Conservation (phyloP, 176 grass and related monocot genomes). For the Ampelocalamus luodianensis region DNA sequence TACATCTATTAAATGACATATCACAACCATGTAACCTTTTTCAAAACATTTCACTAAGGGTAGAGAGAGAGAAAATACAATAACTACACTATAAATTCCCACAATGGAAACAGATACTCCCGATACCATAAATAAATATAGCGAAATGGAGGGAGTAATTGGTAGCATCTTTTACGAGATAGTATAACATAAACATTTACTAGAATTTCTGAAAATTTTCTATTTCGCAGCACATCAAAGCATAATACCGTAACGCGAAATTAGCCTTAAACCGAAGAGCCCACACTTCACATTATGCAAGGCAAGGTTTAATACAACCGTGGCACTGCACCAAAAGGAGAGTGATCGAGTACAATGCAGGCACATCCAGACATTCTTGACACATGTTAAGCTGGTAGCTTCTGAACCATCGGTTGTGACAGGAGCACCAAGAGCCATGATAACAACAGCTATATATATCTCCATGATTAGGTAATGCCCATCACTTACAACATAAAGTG, state of each 20-base stretch:
- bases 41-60: too few relatives aligned
- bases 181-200: background rate
- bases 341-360: background rate
- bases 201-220: background rate
- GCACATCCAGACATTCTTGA: slow-evolving; percentile 36
- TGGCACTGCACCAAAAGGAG: background rate
- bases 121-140: too few relatives aligned
- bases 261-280: background rate
- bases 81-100: too few relatives aligned
- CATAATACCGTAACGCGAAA: background rate
- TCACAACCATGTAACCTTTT: too few relatives aligned
- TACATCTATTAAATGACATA: too few relatives aligned
- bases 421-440: slow-evolving; percentile 48
- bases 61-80: too few relatives aligned
- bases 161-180: background rate
- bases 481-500: slow-evolving; percentile 50
- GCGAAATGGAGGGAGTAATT: background rate
- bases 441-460: slow-evolving; percentile 22
- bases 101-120: too few relatives aligned
- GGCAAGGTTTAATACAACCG: background rate
- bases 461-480: slow-evolving; percentile 23
- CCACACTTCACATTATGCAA: background rate
- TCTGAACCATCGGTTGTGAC: slow-evolving; percentile 46
- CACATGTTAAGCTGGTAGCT: slow-evolving; percentile 40
- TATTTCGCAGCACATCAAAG: background rate